These are phyloP conservation scores for Neolentinus lepideus DNA, from an alignment of 1,284 basidiomycete species.

Conservation along the genomic window DNA sequence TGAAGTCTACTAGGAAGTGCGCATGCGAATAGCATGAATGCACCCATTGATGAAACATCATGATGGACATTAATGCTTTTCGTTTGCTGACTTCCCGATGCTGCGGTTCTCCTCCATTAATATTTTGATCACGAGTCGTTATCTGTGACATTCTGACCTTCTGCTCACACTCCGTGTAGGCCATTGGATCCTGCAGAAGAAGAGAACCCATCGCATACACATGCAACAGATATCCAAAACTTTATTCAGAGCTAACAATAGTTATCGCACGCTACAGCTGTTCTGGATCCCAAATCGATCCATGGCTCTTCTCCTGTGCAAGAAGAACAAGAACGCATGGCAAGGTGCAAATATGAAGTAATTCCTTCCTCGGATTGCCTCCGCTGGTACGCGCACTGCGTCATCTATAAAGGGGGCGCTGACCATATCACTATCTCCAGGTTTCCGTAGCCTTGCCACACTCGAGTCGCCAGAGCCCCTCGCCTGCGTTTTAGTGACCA, in stretches of 20 bases:
- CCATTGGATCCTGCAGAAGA: background rate
- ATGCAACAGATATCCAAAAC: background rate
- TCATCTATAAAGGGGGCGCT: background rate
- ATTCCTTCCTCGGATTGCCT: background rate
- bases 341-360: background rate
- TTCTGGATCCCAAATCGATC: background rate
- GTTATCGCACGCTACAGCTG: background rate
- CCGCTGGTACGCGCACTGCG: background rate
- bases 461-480: conserved; percentile 8
- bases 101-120: too few species aligned
- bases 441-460: conserved; percentile 9
- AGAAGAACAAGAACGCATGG: background rate
- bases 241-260: background rate
- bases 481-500: conserved; percentile 7
- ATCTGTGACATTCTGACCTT: background rate
- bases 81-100: too few species aligned
- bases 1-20: too few species aligned
- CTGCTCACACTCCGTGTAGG: background rate
- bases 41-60: too few species aligned
- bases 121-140: background rate
- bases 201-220: background rate
- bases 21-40: too few species aligned
- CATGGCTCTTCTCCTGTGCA: background rate
- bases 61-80: too few species aligned
- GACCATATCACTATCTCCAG: background rate